Percentiles rank a stretch among this genome's conserved stretches.
Conservation (phyloP, 148 eudicot genomes). For the Rhododendron williamsianum region DNA sequence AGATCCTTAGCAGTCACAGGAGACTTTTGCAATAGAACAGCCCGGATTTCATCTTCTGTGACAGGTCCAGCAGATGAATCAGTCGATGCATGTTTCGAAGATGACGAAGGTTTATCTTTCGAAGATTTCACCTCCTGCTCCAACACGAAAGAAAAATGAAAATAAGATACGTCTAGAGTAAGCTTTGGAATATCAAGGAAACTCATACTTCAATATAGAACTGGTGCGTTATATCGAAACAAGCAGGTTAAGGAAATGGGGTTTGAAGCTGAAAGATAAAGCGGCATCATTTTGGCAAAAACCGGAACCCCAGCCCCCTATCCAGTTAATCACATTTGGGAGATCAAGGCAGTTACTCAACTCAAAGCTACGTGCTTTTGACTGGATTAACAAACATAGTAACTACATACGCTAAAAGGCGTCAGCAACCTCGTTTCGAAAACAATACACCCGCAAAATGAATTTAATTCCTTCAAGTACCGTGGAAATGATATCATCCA, state of each 20-base stretch:
- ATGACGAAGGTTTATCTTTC: slow-evolving; percentile 42
- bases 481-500: neutral
- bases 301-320: neutral
- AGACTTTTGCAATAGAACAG: slow-evolving; percentile 57
- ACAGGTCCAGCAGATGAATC: slow-evolving; percentile 68
- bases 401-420: neutral
- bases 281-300: neutral
- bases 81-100: slow-evolving; percentile 34
- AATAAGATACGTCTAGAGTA: neutral
- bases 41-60: slow-evolving; percentile 83
- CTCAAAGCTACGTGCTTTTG: neutral
- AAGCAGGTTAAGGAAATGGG: neutral
- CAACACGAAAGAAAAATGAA: slow-evolving; percentile 11
- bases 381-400: neutral
- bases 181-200: neutral
- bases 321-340: neutral
- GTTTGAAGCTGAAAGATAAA: neutral
- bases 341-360: neutral
- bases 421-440: neutral
- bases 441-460: neutral
- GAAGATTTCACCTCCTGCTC: slow-evolving; percentile 53
- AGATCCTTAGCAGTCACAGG: slow-evolving; percentile 83
- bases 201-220: neutral
- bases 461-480: neutral
- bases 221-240: neutral